These are phyloP conservation scores for Medakamo hakoo DNA, from an alignment of 139 green algal species.

Conservation along the genomic window DNA sequence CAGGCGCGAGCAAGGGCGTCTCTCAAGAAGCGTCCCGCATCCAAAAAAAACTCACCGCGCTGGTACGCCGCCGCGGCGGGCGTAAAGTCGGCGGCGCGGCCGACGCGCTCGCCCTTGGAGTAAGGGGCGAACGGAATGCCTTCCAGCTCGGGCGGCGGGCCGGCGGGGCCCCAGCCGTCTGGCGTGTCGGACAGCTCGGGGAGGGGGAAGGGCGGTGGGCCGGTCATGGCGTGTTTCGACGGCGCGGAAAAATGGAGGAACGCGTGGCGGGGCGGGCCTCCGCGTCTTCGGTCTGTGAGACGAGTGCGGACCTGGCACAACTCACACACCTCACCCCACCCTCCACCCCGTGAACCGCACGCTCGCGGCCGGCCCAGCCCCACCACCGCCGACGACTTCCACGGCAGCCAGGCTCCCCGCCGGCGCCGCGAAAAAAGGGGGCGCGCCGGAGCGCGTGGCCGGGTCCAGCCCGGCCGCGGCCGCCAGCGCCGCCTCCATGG, in stretches of 20 bases:
- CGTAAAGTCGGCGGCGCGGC: slow-evolving; percentile 42
- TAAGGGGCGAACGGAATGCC: slow-evolving; percentile 92
- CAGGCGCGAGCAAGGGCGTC: background rate
- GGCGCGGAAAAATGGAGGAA: too few relatives aligned
- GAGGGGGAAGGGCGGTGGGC: slow-evolving; percentile 29
- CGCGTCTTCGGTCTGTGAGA: background rate
- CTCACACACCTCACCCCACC: background rate
- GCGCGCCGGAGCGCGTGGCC: background rate
- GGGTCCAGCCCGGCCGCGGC: background rate
- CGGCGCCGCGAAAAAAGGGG: background rate
- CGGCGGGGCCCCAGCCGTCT: slow-evolving; percentile 72
- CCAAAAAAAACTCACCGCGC: slow-evolving; percentile 1
- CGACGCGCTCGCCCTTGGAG: slow-evolving; percentile 80
- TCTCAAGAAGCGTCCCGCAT: background rate
- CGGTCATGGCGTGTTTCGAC: too few relatives aligned
- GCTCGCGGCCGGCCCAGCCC: too few relatives aligned
- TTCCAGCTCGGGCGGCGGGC: slow-evolving; percentile 63
- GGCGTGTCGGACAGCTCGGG: slow-evolving; percentile 61
- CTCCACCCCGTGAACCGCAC: background rate
- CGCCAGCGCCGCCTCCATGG: background rate
- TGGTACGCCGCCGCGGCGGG: slow-evolving; percentile 3
- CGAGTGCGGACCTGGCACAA: background rate
- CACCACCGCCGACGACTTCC: background rate
- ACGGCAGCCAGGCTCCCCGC: background rate
- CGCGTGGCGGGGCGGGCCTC: background rate